Evolutionary conservation across 73 alveolate genomes (phyloP).

Genomic region (Blepharisma japonicum): DNA sequence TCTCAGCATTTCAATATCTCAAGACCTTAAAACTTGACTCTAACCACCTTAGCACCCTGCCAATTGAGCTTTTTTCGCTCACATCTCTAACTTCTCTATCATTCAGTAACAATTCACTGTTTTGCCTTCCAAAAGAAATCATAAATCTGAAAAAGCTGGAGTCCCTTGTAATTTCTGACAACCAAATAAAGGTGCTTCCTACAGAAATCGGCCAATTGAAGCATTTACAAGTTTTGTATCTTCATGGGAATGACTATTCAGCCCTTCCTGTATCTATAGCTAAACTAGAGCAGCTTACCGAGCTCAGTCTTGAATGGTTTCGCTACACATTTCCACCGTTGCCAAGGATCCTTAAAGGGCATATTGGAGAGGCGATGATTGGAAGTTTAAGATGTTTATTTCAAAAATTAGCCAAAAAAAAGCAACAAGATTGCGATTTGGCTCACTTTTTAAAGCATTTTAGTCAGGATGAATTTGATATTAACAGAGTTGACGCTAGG

Average conservation of each 20-base stretch:
- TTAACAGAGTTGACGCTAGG: slow-evolving; percentile 47
- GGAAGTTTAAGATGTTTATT: slow-evolving; percentile 40
- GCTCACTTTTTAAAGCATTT: slow-evolving; percentile 36
- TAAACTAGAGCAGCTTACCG: slow-evolving; percentile 22
- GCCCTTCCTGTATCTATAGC: slow-evolving; percentile 33
- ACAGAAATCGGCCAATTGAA: slow-evolving; percentile 28
- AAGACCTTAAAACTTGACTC: slow-evolving; percentile 21
- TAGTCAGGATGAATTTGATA: slow-evolving; percentile 34
- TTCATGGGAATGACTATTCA: slow-evolving; percentile 36
- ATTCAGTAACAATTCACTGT: neutral
- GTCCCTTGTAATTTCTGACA: slow-evolving; percentile 1
- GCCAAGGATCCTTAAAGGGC: slow-evolving; percentile 54
- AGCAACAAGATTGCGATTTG: slow-evolving; percentile 34
- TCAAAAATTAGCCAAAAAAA: slow-evolving; percentile 12
- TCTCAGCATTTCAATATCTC: neutral
- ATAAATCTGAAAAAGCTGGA: neutral
- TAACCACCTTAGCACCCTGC: slow-evolving; percentile 2
- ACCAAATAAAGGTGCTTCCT: slow-evolving; percentile 19
- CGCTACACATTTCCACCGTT: slow-evolving; percentile 75
- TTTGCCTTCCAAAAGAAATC: slow-evolving; percentile 23
- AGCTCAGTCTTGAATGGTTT: slow-evolving; percentile 80
- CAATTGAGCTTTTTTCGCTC: neutral
- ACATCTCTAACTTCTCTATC: slow-evolving; percentile 2
- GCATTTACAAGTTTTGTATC: slow-evolving; percentile 32
- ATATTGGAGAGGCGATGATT: slow-evolving; percentile 49